Conservation (phyloP, 805 yeast species). For the Yarrowia hollandica region DNA sequence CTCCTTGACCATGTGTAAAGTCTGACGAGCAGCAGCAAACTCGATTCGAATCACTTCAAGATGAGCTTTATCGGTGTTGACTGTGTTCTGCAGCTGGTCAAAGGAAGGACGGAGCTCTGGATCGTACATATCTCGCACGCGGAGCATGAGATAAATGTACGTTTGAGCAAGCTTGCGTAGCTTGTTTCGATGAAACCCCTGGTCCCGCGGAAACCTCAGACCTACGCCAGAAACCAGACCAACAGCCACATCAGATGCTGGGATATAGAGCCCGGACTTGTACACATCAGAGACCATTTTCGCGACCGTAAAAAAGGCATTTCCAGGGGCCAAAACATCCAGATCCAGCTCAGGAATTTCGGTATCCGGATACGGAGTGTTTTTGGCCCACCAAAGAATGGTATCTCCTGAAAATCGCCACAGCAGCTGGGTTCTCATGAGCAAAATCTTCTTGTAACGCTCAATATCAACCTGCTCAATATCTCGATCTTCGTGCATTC, state of each 20-base stretch:
- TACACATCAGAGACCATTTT: slow-evolving; percentile 3
- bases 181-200: neutral
- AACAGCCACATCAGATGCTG: neutral
- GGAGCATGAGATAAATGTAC: slow-evolving; percentile 12
- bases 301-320: slow-evolving; percentile 1
- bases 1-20: slow-evolving; percentile 1
- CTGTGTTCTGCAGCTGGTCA: slow-evolving; percentile 7
- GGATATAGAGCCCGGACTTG: neutral
- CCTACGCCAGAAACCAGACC: slow-evolving; percentile 4
- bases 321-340: neutral
- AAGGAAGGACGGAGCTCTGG: slow-evolving; percentile 20
- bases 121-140: neutral
- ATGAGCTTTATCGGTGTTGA: neutral
- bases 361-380: neutral
- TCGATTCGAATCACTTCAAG: slow-evolving; percentile 1
- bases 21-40: slow-evolving; percentile 12
- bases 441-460: slow-evolving; percentile 10
- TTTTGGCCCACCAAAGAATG: slow-evolving; percentile 11
- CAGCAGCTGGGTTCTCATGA: slow-evolving; percentile 8
- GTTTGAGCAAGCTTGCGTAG: slow-evolving; percentile 10
- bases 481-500: neutral
- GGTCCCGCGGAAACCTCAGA: slow-evolving; percentile 2
- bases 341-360: neutral
- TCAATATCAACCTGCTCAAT: slow-evolving; percentile 8
- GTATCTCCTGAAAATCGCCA: neutral